These are phyloP conservation scores for Taxillus chinensis DNA, from an alignment of 164 flowering plant genomes.

Conservation along the genomic window DNA sequence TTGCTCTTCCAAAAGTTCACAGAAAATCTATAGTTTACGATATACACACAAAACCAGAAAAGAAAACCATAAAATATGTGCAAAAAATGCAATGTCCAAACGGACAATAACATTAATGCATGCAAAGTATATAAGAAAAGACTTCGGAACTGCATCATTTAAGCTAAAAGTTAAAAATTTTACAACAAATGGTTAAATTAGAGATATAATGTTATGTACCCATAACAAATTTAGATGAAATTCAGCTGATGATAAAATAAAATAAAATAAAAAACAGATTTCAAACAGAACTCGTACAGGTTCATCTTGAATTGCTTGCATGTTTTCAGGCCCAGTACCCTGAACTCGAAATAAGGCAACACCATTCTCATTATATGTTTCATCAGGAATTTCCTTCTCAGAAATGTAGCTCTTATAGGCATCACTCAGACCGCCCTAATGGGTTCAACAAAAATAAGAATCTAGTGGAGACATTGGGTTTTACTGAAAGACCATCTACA, in stretches of 20 bases:
- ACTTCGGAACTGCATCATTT: too few species aligned
- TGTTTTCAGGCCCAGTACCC: slow-evolving; percentile 97
- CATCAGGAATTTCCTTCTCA: slow-evolving; percentile 66
- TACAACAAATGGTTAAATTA: neutral
- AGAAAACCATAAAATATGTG: too few species aligned
- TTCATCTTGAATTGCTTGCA: slow-evolving; percentile 99
- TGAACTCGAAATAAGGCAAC: slow-evolving; percentile 85
- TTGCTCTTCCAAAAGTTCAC: too few species aligned
- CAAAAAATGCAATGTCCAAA: too few species aligned
- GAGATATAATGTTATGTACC: too few species aligned
- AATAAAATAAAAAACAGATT: neutral
- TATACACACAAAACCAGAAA: too few species aligned
- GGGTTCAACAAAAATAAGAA: slow-evolving; percentile 7
- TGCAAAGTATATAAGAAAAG: too few species aligned
- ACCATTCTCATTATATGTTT: slow-evolving; percentile 79
- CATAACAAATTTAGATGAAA: too few species aligned
- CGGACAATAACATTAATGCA: too few species aligned
- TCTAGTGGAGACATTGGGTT: too few species aligned
- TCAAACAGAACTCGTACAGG: slow-evolving; percentile 32
- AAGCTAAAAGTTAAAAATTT: neutral
- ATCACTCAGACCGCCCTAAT: slow-evolving; percentile 88
- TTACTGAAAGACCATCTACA: neutral
- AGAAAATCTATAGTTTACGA: too few species aligned
- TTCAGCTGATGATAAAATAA: too few species aligned
- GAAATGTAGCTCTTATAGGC: slow-evolving; percentile 67